Evolutionary conservation across 495 filamentous ascomycete genomes (phyloP).

Genomic region (Xylaria castorea): DNA sequence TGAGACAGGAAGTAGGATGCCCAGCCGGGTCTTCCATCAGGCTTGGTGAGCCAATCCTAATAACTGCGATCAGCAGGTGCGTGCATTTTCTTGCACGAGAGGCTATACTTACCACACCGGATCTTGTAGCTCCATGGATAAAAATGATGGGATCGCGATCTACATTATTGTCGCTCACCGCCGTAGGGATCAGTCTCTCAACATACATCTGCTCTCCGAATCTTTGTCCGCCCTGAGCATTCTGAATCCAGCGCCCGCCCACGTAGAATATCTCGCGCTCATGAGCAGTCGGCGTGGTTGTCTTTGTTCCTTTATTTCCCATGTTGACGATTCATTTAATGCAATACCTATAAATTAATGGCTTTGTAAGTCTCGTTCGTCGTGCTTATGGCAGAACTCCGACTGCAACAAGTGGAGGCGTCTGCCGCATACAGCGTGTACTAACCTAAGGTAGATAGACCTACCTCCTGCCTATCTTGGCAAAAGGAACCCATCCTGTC

Average conservation of each 20-base stretch:
- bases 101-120: constrained; percentile 53
- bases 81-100: background rate
- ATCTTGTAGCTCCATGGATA: constrained; percentile 60
- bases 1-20: constrained; percentile 55
- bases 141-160: constrained; percentile 57
- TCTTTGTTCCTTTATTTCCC: constrained; percentile 3
- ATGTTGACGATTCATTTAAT: background rate
- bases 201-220: constrained; percentile 63
- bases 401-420: background rate
- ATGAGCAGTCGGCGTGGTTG: constrained; percentile 16
- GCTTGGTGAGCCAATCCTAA: constrained; percentile 57
- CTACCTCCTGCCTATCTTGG: background rate
- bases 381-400: background rate
- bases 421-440: background rate
- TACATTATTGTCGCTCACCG: constrained; percentile 25
- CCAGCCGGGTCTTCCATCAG: constrained; percentile 59
- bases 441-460: background rate
- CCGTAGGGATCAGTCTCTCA: constrained; percentile 55
- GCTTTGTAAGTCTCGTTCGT: background rate
- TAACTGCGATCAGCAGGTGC: constrained; percentile 19
- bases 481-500: background rate
- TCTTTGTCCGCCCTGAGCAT: constrained; percentile 44
- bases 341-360: background rate
- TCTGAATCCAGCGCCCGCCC: constrained; percentile 52
- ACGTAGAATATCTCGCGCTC: constrained; percentile 55